Conservation (phyloP, 192 early-diverging fungal species). For the Pecoramyces ruminantium region DNA sequence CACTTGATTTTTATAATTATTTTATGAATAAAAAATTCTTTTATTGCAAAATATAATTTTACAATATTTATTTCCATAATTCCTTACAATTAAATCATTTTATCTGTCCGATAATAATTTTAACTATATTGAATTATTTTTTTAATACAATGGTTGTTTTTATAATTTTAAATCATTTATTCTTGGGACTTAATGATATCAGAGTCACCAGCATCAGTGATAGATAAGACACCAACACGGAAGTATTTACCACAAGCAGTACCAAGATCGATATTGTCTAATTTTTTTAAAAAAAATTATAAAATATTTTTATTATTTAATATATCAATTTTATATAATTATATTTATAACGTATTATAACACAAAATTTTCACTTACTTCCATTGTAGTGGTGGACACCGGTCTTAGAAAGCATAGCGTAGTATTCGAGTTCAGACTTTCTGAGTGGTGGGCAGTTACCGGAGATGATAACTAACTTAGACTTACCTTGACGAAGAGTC, state of each 20-base stretch:
- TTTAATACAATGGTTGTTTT: background rate
- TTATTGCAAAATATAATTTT: background rate
- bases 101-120: background rate
- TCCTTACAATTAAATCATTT: background rate
- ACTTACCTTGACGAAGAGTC: constrained; percentile 90
- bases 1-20: background rate
- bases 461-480: constrained; percentile 97
- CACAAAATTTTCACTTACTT: constrained; percentile 36
- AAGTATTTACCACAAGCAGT: constrained; percentile 99
- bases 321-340: background rate
- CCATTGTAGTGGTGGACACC: constrained; percentile 98
- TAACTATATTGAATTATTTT: background rate
- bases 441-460: constrained; percentile 98
- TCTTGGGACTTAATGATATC: constrained; percentile 41
- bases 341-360: background rate
- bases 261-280: constrained; percentile 96
- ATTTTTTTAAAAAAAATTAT: too few species aligned
- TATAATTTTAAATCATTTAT: background rate
- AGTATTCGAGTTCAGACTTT: constrained; percentile 99
- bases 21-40: background rate
- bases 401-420: constrained; percentile 99
- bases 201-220: constrained; percentile 97
- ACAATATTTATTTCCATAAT: background rate
- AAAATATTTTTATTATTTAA: too few species aligned
- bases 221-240: constrained; percentile 84